Percentiles rank a stretch among this genome's conserved stretches.
Conservation (phyloP, 768 basidiomycete genomes). For the Crepidotus variabilis region DNA sequence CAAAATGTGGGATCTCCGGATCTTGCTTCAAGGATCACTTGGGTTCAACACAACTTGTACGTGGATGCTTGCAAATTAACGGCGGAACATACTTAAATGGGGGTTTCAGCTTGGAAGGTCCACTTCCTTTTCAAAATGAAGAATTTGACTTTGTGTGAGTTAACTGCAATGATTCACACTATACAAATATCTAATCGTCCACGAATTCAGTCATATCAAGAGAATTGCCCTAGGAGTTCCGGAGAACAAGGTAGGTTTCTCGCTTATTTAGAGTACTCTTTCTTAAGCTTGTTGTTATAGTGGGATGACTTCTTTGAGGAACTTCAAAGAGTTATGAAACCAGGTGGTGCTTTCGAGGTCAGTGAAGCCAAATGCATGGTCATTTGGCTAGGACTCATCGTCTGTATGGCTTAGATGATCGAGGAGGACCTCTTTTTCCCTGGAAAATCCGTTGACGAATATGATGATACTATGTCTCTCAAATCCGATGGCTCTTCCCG, state of each 20-base stretch:
- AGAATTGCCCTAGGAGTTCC: constrained; percentile 73
- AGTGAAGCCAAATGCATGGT: constrained; percentile 2
- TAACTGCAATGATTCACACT: background rate
- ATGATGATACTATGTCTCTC: constrained; percentile 21
- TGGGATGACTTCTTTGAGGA: constrained; percentile 73
- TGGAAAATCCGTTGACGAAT: constrained; percentile 39
- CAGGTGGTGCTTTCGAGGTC: constrained; percentile 71
- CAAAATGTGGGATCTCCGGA: constrained; percentile 52
- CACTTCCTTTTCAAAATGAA: constrained; percentile 62
- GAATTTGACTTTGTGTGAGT: constrained; percentile 79
- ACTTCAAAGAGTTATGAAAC: constrained; percentile 66
- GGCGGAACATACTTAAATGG: background rate
- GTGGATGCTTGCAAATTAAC: background rate
- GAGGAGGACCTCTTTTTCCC: constrained; percentile 78
- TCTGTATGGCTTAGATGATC: constrained; percentile 40
- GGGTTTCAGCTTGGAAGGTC: constrained; percentile 49
- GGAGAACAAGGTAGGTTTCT: constrained; percentile 56
- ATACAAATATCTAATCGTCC: background rate
- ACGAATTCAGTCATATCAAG: constrained; percentile 52
- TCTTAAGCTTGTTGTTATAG: constrained; percentile 24
- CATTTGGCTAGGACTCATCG: no score
- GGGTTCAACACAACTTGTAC: constrained; percentile 47
- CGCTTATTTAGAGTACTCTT: background rate
- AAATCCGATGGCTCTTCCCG: background rate
- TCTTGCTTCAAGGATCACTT: constrained; percentile 58